Evolutionary conservation across 1,284 basidiomycete species (phyloP), one percentile per base, ranked within the genome.

Genomic region (Boletus subluridellus): DNA sequence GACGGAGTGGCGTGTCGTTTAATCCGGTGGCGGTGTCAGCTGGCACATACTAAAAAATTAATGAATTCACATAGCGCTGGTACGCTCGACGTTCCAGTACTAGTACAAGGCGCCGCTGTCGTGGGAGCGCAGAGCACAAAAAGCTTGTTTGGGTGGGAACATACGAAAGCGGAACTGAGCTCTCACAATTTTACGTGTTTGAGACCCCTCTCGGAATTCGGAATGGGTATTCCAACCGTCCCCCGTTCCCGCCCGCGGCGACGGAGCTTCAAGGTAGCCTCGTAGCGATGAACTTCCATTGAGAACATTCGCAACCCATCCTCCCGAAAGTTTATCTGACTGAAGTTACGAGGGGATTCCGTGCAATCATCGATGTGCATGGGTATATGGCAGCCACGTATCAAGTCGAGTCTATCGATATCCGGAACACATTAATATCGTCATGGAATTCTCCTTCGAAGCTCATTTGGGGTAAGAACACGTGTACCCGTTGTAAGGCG

Each of bases 361-460:
- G 42, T 15, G 44, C 21, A 21, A 21, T 21, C 21, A 21, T 21
- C 30, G 45, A 48, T n/a, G 28, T 17, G n/a, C 45, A 44, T 34
- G 51, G 51, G 21, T 34, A 34, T 21, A 62, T 34, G 47, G 44
- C 47, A 37, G 35, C 57, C 47, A 26, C 44, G 39, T 54, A 68
- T 56, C 14, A 24, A 24, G 30, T 49, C 30, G 38, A 21, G n/a
- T 52, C 50, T 46, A 21, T 35, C 30, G 48, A 47, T 30, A n/a
- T 48, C 42, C 58, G 59, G 57, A 34, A 37, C 8, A 34, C 50
- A 56, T 60, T 51, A 50, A 55, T 44, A 49, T 39, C 4, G 32
- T 49, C 28, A 21, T 34, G 42, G 35, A 26, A 42, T 26, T 49
- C 66, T 61, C 59, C 66, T 67, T 51, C 52, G 52, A 63, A 51